Conservation (phyloP, 2,329 filamentous ascomycete genomes). For the Fragosphaeria purpurea region DNA sequence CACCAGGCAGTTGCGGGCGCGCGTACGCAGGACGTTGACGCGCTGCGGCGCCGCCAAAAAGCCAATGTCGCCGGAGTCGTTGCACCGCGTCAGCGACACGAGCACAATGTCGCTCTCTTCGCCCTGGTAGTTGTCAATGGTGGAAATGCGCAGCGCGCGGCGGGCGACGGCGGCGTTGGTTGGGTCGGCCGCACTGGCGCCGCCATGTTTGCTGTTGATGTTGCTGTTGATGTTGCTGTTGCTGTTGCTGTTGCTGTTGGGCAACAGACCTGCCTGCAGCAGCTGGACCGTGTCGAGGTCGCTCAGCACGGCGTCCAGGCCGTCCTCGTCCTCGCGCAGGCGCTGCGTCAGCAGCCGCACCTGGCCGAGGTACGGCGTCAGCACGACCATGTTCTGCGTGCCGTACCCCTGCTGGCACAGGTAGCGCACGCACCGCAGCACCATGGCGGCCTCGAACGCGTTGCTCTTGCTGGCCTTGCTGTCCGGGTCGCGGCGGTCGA, state of each 20-base stretch:
- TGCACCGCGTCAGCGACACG: slow-evolving; percentile 57
- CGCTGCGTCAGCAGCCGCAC: slow-evolving; percentile 44
- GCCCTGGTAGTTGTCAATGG: slow-evolving; percentile 62
- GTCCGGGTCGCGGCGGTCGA: slow-evolving; percentile 40
- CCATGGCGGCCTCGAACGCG: slow-evolving; percentile 54
- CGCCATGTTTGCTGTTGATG: too few species aligned
- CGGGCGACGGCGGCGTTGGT: slow-evolving; percentile 29
- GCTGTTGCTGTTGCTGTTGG: too few species aligned
- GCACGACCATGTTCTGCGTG: slow-evolving; percentile 52
- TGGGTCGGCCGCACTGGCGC: too few species aligned
- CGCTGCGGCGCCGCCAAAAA: slow-evolving; percentile 59
- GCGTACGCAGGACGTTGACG: slow-evolving; percentile 59
- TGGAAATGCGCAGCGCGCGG: slow-evolving; percentile 1
- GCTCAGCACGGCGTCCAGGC: slow-evolving; percentile 56
- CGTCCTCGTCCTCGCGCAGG: slow-evolving; percentile 48
- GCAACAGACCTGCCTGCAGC: slow-evolving; percentile 49
- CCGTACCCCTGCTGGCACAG: slow-evolving; percentile 62
- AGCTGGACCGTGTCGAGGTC: slow-evolving; percentile 59
- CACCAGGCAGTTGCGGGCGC: slow-evolving; percentile 56
- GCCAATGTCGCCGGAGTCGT: slow-evolving; percentile 52
- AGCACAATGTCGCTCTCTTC: slow-evolving; percentile 68
- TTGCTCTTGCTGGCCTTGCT: slow-evolving; percentile 51
- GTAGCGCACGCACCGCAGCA: slow-evolving; percentile 54
- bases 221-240: too few species aligned
- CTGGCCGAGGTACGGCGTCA: slow-evolving; percentile 66